Evolutionary conservation across 305 asterid genomes (phyloP), one percentile per base, ranked within the genome.

Genomic region (Coffea humblotiana): DNA sequence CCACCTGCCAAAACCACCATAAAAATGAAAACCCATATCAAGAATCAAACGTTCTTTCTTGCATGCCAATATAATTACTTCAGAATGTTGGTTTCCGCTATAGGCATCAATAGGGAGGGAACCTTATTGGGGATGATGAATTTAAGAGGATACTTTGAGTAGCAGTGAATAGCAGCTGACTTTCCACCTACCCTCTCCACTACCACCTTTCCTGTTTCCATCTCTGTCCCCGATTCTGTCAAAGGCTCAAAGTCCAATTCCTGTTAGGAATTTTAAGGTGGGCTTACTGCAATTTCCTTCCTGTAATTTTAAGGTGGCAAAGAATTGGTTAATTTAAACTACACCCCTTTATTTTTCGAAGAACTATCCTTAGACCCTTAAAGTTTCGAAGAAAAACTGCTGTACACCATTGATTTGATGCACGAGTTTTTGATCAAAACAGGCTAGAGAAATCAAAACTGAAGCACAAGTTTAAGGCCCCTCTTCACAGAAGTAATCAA

Each of bases 71-170:
- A 40, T 40, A 3, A 58, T 56, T 40, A 56, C 15, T 60, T 19
- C 48, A 75, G 56, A 60, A 12, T 40, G 37, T 78, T 32, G 54
- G 64, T 6, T 40, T 16, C 27, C 23, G 25, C 10, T 56, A 29
- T 10, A 25, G 11, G 49, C 43, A 29, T 43, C 23, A 61, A 58
- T 29, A 71, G 43, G 32, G 27, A 63, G 1, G 43, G 25, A 70
- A 95, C 99, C 95, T 94, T 96, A 35, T 82, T 96, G 65, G 99
- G 98, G 80, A 83, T 84, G 91, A 96, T 96, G 90, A 96, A 87
- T 88, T 96, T 96, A 84, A 94, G 87, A 71, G 99, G 99, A 84
- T 96, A 96, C 84, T 90, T 94, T 3, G 95, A 91, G 74, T 87
- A 90, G 85, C 97, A 91, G 74, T 90, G 89, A 56, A 88, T 90